phyloP scores from a whole-genome alignment of 208 protist genomes.

The Wallacemonas rigidus region DNA sequence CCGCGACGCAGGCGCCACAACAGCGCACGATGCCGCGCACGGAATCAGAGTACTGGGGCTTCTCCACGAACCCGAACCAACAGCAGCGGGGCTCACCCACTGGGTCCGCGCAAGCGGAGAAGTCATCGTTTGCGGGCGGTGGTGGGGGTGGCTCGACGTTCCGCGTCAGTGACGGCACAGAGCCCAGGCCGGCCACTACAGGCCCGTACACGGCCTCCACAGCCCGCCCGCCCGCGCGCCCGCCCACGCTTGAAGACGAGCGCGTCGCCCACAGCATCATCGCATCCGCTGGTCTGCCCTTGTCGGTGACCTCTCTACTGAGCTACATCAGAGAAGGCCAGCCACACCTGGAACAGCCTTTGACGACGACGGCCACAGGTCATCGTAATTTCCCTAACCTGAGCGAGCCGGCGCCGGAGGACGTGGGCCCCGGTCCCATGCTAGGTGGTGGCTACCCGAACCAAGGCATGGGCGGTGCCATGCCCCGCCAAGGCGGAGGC shows the following conservation, averaged over 20 bases:
- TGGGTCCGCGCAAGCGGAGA: background rate
- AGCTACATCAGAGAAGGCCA: slow-evolving; percentile 66
- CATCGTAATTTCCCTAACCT: slow-evolving; percentile 62
- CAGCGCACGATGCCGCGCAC: background rate
- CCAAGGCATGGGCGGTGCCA: background rate
- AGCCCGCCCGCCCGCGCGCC: background rate
- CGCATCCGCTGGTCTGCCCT: slow-evolving; percentile 60
- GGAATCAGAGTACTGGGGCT: slow-evolving; percentile 11
- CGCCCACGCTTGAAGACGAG: slow-evolving; percentile 44
- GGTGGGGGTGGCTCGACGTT: slow-evolving; percentile 29
- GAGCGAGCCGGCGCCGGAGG: slow-evolving; percentile 33
- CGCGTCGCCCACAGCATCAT: slow-evolving; percentile 56
- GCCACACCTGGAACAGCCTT: slow-evolving; percentile 26
- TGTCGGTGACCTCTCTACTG: slow-evolving; percentile 43
- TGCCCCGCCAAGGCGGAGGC: background rate
- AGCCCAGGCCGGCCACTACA: background rate
- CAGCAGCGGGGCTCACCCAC: background rate
- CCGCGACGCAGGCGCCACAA: background rate
- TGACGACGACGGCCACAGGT: slow-evolving; percentile 17
- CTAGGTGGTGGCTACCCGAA: background rate
- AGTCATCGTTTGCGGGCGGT: background rate
- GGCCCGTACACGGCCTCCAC: background rate
- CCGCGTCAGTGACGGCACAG: slow-evolving; percentile 15
- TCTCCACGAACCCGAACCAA: slow-evolving; percentile 9
- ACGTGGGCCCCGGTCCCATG: slow-evolving; percentile 2